A percentile compares a stretch with the other conserved stretches of the same genome.
Conservation (phyloP, 768 basidiomycete species). For the Termitomyces sp. region DNA sequence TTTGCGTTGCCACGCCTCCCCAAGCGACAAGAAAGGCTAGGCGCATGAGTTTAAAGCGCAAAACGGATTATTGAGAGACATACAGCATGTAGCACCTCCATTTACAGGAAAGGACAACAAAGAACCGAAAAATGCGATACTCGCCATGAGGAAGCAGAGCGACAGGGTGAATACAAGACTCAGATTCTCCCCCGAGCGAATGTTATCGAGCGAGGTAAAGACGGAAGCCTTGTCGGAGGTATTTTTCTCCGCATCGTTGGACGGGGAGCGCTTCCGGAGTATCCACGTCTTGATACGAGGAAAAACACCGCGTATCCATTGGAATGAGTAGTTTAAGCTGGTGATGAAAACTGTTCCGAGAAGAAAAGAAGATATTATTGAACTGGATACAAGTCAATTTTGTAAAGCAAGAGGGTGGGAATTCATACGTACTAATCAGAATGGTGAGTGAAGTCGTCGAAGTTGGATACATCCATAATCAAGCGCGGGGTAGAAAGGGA, state of each 20-base stretch:
- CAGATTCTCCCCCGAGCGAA: not conserved
- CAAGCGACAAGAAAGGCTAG: constrained; percentile 14
- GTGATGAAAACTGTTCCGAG: constrained; percentile 15
- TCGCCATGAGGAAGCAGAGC: constrained; percentile 12
- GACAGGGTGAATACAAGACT: constrained; percentile 12
- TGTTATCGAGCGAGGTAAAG: not conserved
- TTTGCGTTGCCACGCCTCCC: constrained; percentile 15
- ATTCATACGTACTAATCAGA: constrained; percentile 9
- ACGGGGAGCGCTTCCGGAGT: not conserved
- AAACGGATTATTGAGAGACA: not conserved
- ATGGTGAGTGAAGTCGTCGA: constrained; percentile 9
- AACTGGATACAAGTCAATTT: not conserved
- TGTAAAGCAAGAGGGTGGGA: not conserved
- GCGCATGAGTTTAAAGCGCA: not conserved
- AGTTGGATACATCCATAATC: constrained; percentile 3
- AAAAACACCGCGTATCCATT: constrained; percentile 6
- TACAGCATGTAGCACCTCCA: constrained; percentile 8
- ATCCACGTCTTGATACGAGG: constrained; percentile 4
- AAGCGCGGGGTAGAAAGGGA: not conserved
- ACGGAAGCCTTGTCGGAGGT: constrained; percentile 6
- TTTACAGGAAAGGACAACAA: constrained; percentile 6
- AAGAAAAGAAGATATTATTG: constrained; percentile 12
- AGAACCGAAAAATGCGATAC: constrained; percentile 12
- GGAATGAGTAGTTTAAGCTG: constrained; percentile 12
- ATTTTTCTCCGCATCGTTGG: constrained; percentile 6